Conservation (phyloP, 768 basidiomycete genomes). For the Podaxis mareebaensis region DNA sequence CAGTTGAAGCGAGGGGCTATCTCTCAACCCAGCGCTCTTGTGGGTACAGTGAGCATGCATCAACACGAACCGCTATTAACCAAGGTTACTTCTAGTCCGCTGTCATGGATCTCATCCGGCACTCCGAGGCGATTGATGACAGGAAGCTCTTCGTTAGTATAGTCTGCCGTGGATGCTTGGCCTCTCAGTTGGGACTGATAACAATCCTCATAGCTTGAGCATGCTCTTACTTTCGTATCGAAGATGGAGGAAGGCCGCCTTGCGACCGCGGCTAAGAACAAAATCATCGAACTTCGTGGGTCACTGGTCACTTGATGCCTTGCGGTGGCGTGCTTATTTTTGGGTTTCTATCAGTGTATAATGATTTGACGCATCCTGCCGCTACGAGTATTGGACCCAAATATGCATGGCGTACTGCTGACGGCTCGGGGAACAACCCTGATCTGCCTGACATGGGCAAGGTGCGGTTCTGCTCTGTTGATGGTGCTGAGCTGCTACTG, state of each 20-base stretch:
- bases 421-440: constrained; percentile 79
- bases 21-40: constrained; percentile 42
- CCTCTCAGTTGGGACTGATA: neutral
- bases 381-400: constrained; percentile 63
- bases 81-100: constrained; percentile 43
- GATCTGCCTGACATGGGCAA: constrained; percentile 71
- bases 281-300: constrained; percentile 59
- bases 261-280: constrained; percentile 40
- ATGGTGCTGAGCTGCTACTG: neutral
- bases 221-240: constrained; percentile 64
- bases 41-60: constrained; percentile 26
- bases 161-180: neutral
- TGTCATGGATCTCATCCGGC: constrained; percentile 57
- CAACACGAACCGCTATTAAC: neutral
- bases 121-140: constrained; percentile 70
- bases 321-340: neutral
- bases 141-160: constrained; percentile 70
- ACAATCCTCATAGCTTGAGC: constrained; percentile 56
- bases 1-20: constrained; percentile 44
- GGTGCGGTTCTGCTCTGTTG: constrained; percentile 24
- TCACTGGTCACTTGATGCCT: constrained; percentile 12
- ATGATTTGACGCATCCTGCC: constrained; percentile 80
- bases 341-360: constrained; percentile 55
- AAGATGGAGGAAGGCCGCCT: constrained; percentile 50
- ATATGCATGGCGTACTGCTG: constrained; percentile 70